These are phyloP conservation scores for Coniochaeta ligniaria DNA, from an alignment of 2,329 filamentous ascomycete species.

Conservation along the genomic window DNA sequence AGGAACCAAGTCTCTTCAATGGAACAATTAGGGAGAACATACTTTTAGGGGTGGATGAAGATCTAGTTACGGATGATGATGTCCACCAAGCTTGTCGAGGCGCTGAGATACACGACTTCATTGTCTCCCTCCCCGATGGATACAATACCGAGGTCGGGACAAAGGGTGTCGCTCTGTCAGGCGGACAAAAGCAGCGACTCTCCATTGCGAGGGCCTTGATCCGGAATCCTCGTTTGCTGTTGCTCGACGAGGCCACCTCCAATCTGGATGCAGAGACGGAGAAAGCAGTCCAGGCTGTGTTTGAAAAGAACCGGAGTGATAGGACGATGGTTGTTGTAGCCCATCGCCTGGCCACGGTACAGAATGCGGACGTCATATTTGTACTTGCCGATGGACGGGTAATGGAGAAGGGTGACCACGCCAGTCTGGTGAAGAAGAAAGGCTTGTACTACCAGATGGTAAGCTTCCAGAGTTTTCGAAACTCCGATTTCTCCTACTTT, in stretches of 20 bases:
- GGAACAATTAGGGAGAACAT: slow-evolving; percentile 31
- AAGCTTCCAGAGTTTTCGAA: slow-evolving; percentile 19
- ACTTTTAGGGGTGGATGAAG: slow-evolving; percentile 18
- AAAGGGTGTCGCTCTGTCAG: slow-evolving; percentile 54
- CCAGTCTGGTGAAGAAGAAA: slow-evolving; percentile 38
- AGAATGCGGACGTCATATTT: slow-evolving; percentile 71
- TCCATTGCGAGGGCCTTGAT: slow-evolving; percentile 63
- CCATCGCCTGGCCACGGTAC: slow-evolving; percentile 70
- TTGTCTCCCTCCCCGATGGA: slow-evolving; percentile 34
- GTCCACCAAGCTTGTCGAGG: slow-evolving; percentile 19
- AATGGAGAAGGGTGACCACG: slow-evolving; percentile 47
- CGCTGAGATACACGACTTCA: slow-evolving; percentile 21
- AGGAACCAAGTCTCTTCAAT: slow-evolving; percentile 51
- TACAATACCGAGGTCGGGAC: slow-evolving; percentile 62
- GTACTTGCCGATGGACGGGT: slow-evolving; percentile 61
- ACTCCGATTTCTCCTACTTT: neutral
- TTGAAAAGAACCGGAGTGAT: slow-evolving; percentile 54
- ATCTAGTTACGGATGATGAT: slow-evolving; percentile 10
- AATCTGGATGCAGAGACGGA: slow-evolving; percentile 54
- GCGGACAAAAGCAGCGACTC: slow-evolving; percentile 64
- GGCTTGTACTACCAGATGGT: slow-evolving; percentile 53
- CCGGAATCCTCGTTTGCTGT: slow-evolving; percentile 54
- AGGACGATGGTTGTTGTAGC: slow-evolving; percentile 69
- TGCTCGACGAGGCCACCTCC: slow-evolving; percentile 68
- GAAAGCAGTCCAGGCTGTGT: slow-evolving; percentile 54